Conservation (phyloP, 805 yeast species). For the Spathaspora boniae region DNA sequence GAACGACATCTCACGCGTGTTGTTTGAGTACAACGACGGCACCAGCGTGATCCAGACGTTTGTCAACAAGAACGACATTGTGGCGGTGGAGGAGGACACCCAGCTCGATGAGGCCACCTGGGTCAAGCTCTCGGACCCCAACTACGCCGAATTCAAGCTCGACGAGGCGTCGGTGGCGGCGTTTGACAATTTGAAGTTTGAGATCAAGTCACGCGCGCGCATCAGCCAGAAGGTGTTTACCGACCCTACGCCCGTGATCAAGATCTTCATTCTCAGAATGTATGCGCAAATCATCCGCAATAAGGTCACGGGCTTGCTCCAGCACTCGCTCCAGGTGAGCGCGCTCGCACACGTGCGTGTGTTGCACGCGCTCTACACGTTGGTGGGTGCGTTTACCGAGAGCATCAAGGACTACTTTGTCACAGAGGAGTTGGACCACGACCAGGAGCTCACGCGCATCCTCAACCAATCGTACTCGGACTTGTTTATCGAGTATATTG, state of each 20-base stretch:
- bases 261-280: constrained; percentile 67
- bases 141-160: constrained; percentile 42
- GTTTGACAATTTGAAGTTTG: constrained; percentile 50
- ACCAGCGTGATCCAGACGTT: constrained; percentile 76
- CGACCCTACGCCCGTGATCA: constrained; percentile 64
- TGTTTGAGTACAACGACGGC: constrained; percentile 83
- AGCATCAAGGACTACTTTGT: constrained; percentile 60
- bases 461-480: constrained; percentile 74
- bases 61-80: constrained; percentile 73
- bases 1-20: constrained; percentile 70
- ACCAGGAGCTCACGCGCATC: constrained; percentile 43
- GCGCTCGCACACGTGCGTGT: constrained; percentile 73
- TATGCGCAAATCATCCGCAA: constrained; percentile 69
- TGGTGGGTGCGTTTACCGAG: constrained; percentile 57
- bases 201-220: constrained; percentile 68
- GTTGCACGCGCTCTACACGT: constrained; percentile 61
- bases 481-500: constrained; percentile 65
- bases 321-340: constrained; percentile 59
- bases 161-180: constrained; percentile 52
- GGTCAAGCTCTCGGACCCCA: constrained; percentile 60
- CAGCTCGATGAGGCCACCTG: constrained; percentile 51
- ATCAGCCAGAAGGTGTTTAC: constrained; percentile 71
- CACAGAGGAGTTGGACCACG: constrained; percentile 44
- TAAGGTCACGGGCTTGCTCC: constrained; percentile 54
- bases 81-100: constrained; percentile 44